Percentiles rank a stretch among this genome's conserved stretches.
phyloP scores from a whole-genome alignment of 2,329 filamentous ascomycete species.

The Neopestalotiopsis sp. region DNA sequence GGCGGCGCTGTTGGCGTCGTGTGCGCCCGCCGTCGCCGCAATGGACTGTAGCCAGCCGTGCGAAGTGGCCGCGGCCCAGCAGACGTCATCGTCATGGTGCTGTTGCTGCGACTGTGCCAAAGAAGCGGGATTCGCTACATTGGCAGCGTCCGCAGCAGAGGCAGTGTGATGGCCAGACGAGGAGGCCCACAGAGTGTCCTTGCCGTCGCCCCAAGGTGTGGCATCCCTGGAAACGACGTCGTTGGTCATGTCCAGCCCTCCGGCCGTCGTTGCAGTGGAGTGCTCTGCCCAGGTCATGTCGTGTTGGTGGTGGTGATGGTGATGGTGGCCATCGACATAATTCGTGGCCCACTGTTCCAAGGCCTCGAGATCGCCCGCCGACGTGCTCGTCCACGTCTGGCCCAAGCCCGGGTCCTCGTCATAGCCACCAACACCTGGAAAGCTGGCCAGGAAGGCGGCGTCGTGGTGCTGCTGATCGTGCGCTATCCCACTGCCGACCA shows the following conservation, averaged over 20 bases:
- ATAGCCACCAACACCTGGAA: constrained; percentile 27
- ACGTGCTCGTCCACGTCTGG: constrained; percentile 16
- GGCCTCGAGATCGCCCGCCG: constrained; percentile 11
- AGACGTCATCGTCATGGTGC: background rate
- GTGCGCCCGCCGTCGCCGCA: constrained; percentile 3
- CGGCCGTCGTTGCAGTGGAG: background rate
- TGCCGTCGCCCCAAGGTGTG: constrained; percentile 20
- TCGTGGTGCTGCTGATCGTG: constrained; percentile 17
- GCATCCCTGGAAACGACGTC: background rate
- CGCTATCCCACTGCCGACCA: constrained; percentile 9
- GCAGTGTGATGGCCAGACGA: background rate
- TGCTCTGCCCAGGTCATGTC: constrained; percentile 13
- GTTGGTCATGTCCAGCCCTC: background rate
- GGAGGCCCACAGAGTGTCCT: constrained; percentile 18
- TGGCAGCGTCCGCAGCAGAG: background rate
- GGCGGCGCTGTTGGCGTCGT: background rate
- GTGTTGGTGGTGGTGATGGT: background rate
- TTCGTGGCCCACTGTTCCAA: constrained; percentile 20
- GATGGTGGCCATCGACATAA: constrained; percentile 18
- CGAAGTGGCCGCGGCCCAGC: constrained; percentile 5
- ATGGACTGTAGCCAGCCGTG: constrained; percentile 15
- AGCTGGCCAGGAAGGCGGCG: constrained; percentile 35
- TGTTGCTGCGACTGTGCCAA: background rate
- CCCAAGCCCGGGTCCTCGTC: constrained; percentile 22
- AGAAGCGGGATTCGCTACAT: background rate